Evolutionary conservation across 1,139 yeast genomes (phyloP).

Genomic region (Lodderomyces oxycetoniae): DNA sequence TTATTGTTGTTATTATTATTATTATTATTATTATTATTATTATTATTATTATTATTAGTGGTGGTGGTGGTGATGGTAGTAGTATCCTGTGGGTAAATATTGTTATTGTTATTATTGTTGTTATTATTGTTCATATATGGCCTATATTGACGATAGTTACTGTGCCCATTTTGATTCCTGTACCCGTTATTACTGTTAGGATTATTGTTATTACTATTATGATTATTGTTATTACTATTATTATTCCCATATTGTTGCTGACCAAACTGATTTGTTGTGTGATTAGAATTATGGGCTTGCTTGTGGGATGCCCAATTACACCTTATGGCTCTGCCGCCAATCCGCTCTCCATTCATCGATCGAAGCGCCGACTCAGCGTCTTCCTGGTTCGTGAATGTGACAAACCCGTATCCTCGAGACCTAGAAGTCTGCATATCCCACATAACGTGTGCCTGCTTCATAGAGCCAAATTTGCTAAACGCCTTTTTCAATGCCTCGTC

Average conservation of each 20-base stretch:
- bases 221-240: slow-evolving; percentile 6
- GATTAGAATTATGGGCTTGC: slow-evolving; percentile 23
- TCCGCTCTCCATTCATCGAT: slow-evolving; percentile 68
- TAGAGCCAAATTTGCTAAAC: slow-evolving; percentile 56
- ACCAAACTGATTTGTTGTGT: slow-evolving; percentile 2
- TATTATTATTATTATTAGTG: too few species aligned
- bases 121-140: slow-evolving; percentile 5
- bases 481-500: slow-evolving; percentile 64
- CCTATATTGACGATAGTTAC: slow-evolving; percentile 5
- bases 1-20: slow-evolving; percentile 2
- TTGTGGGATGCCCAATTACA: slow-evolving; percentile 89
- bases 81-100: neutral
- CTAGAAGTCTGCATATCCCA: slow-evolving; percentile 96
- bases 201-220: slow-evolving; percentile 5
- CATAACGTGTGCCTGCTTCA: slow-evolving; percentile 88
- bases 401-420: slow-evolving; percentile 90
- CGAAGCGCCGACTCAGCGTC: slow-evolving; percentile 76
- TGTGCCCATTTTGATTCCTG: neutral
- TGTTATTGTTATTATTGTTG: slow-evolving; percentile 5
- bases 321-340: slow-evolving; percentile 73
- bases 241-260: neutral
- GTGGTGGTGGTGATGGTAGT: too few species aligned
- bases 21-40: slow-evolving; percentile 4
- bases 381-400: slow-evolving; percentile 59
- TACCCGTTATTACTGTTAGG: neutral